A percentile compares a stretch with the other conserved stretches of the same genome.
phyloP scores from a whole-genome alignment of 345 rosid species.

The Sisymbrium altissimum region DNA sequence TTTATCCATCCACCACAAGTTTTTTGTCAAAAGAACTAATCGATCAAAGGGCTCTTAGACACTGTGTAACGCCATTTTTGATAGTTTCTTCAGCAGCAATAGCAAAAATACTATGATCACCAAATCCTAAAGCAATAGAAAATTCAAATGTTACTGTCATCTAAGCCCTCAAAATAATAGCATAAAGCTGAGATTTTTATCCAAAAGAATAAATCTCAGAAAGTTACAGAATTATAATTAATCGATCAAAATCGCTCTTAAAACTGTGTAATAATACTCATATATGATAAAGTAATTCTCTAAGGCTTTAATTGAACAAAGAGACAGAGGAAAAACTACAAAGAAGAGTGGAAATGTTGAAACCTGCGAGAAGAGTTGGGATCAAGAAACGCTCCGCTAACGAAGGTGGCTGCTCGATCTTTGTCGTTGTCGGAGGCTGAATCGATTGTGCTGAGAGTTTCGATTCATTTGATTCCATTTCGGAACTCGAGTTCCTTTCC shows the following conservation, averaged over 20 bases:
- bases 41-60: background rate
- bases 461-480: constrained; percentile 40
- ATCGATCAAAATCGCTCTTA: background rate
- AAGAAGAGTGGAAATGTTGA: background rate
- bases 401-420: constrained; percentile 28
- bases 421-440: constrained; percentile 14
- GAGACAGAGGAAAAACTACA: background rate
- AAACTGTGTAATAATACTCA: background rate
- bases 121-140: no score
- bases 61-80: background rate
- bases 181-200: no score
- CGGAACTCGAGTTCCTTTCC: background rate
- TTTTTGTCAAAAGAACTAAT: background rate
- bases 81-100: no score
- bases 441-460: constrained; percentile 6
- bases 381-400: constrained; percentile 47
- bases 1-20: background rate
- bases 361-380: constrained; percentile 72
- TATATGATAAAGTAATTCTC: background rate
- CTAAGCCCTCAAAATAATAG: no score
- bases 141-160: no score
- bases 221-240: no score
- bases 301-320: background rate
- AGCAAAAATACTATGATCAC: no score
- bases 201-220: no score